Percentiles rank a stretch among this genome's conserved stretches.
Evolutionary conservation across 768 basidiomycete genomes (phyloP).

Genomic region (Podaxis pistillaris): DNA sequence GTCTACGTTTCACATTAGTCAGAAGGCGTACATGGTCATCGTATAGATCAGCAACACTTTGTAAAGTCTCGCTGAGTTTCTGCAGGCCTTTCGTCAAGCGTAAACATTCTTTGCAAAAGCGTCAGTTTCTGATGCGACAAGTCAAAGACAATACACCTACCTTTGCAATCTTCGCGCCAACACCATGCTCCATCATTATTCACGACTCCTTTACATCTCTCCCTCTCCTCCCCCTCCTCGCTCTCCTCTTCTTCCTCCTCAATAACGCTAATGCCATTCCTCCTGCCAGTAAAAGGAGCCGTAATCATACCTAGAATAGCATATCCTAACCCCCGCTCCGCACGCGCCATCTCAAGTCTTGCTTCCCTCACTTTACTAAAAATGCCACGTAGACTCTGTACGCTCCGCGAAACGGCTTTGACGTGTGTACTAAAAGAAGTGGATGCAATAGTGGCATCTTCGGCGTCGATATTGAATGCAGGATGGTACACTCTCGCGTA

Average conservation of each 20-base stretch:
- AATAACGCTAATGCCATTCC: conserved; percentile 37
- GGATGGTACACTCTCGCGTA: conserved; percentile 83
- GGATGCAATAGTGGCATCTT: conserved; percentile 61
- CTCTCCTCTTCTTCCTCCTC: conserved; percentile 40
- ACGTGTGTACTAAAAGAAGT: conserved; percentile 67
- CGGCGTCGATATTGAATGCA: conserved; percentile 76
- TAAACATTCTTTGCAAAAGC: conserved; percentile 56
- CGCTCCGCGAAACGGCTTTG: conserved; percentile 63
- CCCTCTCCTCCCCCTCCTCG: conserved; percentile 20
- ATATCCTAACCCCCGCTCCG: conserved; percentile 71
- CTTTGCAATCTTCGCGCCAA: conserved; percentile 77
- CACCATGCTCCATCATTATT: conserved; percentile 84
- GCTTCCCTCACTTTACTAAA: conserved; percentile 66
- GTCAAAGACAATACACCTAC: conserved; percentile 32
- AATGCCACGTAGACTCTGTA: conserved; percentile 61
- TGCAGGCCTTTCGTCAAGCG: conserved; percentile 76
- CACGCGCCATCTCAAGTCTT: conserved; percentile 74
- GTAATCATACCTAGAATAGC: conserved; percentile 75
- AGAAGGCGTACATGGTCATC: conserved; percentile 64
- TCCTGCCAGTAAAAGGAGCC: conserved; percentile 32
- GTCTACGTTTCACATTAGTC: background rate
- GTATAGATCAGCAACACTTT: conserved; percentile 74
- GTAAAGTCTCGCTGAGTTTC: conserved; percentile 69
- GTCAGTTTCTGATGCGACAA: background rate
- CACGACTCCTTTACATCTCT: conserved; percentile 39